These are phyloP conservation scores for Lachancea lanzarotensis DNA, from an alignment of 805 yeast genomes.

Conservation along the genomic window DNA sequence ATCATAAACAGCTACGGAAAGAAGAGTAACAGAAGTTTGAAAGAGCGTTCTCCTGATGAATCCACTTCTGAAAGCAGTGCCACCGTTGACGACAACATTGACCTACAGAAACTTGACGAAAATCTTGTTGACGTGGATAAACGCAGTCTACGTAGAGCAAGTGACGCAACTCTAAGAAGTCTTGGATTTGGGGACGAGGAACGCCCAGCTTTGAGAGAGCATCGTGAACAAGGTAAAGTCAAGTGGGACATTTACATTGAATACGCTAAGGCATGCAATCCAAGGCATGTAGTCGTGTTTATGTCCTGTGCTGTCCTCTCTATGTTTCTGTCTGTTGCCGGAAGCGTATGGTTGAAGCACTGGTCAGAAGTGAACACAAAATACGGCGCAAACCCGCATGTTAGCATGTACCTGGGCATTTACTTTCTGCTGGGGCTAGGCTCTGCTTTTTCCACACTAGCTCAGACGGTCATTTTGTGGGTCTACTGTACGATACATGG, in stretches of 20 bases:
- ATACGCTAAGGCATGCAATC: constrained; percentile 85
- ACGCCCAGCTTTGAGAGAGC: constrained; percentile 48
- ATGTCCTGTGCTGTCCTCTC: constrained; percentile 49
- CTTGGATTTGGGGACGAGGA: constrained; percentile 35
- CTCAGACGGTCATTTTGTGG: constrained; percentile 68
- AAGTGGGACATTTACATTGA: constrained; percentile 77
- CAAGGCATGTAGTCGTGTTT: constrained; percentile 53
- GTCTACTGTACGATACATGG: constrained; percentile 77
- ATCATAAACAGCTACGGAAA: constrained; percentile 61
- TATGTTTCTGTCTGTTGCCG: constrained; percentile 54
- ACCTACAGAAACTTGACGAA: constrained; percentile 26
- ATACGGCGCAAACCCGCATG: constrained; percentile 63
- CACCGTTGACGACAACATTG: constrained; percentile 27
- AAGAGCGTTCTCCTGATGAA: constrained; percentile 12
- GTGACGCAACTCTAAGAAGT: constrained; percentile 36
- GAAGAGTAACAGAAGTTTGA: constrained; percentile 27
- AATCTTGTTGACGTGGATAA: constrained; percentile 28
- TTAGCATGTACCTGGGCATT: constrained; percentile 63
- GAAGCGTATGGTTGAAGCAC: constrained; percentile 90
- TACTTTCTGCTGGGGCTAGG: constrained; percentile 71
- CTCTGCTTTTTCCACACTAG: constrained; percentile 52
- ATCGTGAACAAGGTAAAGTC: constrained; percentile 88
- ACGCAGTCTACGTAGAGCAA: constrained; percentile 54
- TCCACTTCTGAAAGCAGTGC: constrained; percentile 8
- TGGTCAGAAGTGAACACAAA: constrained; percentile 90